Base-by-base conservation (phyloP, 495 filamentous ascomycete genomes). In the Glarea lozoyensis region DNA sequence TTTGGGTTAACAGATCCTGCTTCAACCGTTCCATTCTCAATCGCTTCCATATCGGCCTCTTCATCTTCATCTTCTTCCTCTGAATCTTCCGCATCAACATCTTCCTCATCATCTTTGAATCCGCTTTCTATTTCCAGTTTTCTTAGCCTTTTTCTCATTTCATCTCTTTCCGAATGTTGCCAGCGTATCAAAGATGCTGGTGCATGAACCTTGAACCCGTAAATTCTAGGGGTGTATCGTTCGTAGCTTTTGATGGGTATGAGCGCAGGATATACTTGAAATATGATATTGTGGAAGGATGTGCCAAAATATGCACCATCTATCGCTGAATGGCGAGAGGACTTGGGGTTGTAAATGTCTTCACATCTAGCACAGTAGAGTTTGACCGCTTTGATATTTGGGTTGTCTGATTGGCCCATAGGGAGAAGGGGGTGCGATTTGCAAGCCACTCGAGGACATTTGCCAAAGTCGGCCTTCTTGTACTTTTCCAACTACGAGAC, bases 341-440 rank as follows among this genome's bases (percentile, higher is more conserved):
- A 97, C 64, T 99, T 99, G 23, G 92, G 92, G 62, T 96, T 96
- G 73, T 99, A 99, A 43, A 94, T 78, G 57, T 99, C 92, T 68
- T 99, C 92, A 70, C 92, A 99, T 48, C 86, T 84, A 15, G 85
- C 80, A 64, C 92, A 99, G 73, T 93, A 97, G 32, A 99, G 82
- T 59, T 95, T 96, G 37, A 94, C 93, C 10, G 89, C 78, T 55
- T 86, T 90, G 50, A 75, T 67, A 60, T 85, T 82, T 21, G 92
- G 76, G 1, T 88, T 66, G 64, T 99, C 92, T 45, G 87, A 82
- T 48, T 89, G 82, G 43, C 92, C 92, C 72, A 94, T 87, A 18
- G 92, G 92, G 3, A 99, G 75, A 23, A 99, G 77, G 4, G 88
- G 86, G 54, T 97, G 89, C 7, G 82, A 79, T 42, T 88, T 78